Base-by-base conservation (phyloP, 139 green algal species). In the Auxenochlorella pyrenoidosa region DNA sequence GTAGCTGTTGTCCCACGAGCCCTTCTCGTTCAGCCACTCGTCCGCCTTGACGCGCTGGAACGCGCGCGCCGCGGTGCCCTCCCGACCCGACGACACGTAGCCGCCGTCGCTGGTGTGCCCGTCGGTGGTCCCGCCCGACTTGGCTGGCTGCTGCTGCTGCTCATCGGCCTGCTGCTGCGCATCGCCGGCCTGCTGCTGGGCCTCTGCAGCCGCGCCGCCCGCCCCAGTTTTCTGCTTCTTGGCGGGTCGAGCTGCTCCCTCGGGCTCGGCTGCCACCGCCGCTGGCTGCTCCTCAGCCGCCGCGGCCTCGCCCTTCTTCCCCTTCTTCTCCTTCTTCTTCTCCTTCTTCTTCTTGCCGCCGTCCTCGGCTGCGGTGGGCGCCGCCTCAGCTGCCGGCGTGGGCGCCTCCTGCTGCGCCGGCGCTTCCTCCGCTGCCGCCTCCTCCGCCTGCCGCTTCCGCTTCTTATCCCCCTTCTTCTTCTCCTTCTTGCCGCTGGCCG, bases 31-130 rank as follows among this genome's bases (percentile, higher is more conserved):
- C 54, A 98, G 88, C 96, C 96, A 98, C 88, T 96, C 92, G 28
- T 95, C 90, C 12, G 86, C 91, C 71, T 97, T 95, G 0, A 98
- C 95, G 19, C 95, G 92, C 90, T 98, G 94, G 90, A 98, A 98
- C 0, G 94, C 94, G 85, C 91, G 92, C n/a, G 87, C 89, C 12
- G 75, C 66, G 8, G 76, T 86, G 68, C 88, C 79, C 38, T 75
- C 38, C 54, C 76, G 85, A 84, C 87, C 83, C 51, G 77, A 43
- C 72, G 60, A 72, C 5, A 40, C 5, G 89, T 59, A 79, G 38
- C 78, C 54, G 81, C 83, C 75, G 59, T 77, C 68, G 80, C 40
- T 44, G 34, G 2, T 75, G 28, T 71, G 16, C 32, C 58, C 88
- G n/a, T 59, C 70, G n/a, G 18, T 63, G 28, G 40, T 28, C 5